Evolutionary conservation across 352 stramenopile species (phyloP), one percentile per base, ranked within the genome.

Genomic region (Phytophthora parvispora): DNA sequence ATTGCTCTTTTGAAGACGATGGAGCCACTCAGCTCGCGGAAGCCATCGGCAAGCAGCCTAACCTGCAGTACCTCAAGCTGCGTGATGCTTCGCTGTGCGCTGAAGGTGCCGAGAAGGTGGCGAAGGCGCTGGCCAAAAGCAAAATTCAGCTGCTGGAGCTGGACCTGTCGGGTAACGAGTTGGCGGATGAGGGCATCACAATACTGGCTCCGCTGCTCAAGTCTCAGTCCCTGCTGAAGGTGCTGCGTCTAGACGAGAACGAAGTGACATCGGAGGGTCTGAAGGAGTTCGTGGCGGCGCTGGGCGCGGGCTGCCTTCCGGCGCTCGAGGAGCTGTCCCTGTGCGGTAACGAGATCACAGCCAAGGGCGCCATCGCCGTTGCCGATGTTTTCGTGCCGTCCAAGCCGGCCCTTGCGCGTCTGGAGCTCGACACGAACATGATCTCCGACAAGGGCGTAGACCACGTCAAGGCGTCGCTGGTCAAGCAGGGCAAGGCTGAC

Each of bases 111-210:
- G 78, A 75, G 38, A 72, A 74, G 16, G 75, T 99, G 15, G 78
- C 92, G 2, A 67, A 93, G 52, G 82, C 90, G 8, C 76, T 98
- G 13, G 75, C 78, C 12, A 73, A 67, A 49, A 83, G 63, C 47
- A 81, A 83, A n/a, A 81, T 97, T 15, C 59, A 87, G 53, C 75
- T 98, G 43, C 22, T 77, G 57, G 66, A 80, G 80, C 79, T 99
- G 3, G 92, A 99, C 65, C 73, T 99, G 45, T 97, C 91, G 22
- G 94, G 91, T 40, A 98, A 98, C 71, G 90, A 97, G 59, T 67
- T 98, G 16, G 76, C 72, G 16, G 87, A 93, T 38, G 81, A 92
- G n/a, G 85, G 85, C 1, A 59, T 94, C 10, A 80, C 81, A 50
- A 74, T 69, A 7, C 71, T 98, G 48, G 86, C 74, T 9, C 69